Percentiles rank a stretch among this genome's conserved stretches.
Evolutionary conservation across 164 flowering plant genomes (phyloP).

Genomic region (Tetracentron sinense): DNA sequence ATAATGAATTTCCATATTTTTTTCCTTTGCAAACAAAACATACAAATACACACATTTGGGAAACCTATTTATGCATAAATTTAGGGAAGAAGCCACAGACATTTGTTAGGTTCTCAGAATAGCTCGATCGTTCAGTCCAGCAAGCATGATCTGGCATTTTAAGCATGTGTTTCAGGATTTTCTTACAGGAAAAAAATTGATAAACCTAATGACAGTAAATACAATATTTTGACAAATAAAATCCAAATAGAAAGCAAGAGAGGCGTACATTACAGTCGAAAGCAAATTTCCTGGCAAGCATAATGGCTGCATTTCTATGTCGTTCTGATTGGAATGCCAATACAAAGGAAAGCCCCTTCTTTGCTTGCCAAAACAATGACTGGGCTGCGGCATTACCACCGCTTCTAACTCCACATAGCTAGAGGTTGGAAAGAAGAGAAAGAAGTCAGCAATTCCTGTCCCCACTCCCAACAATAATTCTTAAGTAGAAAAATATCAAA

Average conservation of each 20-base stretch:
- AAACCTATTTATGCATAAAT: constrained; percentile 33
- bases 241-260: not conserved
- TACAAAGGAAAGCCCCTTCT: constrained; percentile 68
- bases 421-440: not conserved
- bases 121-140: constrained; percentile 75
- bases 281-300: constrained; percentile 88
- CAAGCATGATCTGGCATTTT: constrained; percentile 61
- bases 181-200: not conserved
- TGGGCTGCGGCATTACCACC: constrained; percentile 92
- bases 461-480: not conserved
- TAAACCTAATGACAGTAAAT: not conserved
- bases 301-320: constrained; percentile 88
- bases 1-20: too few species aligned
- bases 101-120: constrained; percentile 27
- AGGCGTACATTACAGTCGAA: constrained; percentile 81
- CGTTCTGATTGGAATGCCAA: constrained; percentile 87
- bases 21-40: constrained; percentile 14
- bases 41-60: constrained; percentile 21
- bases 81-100: constrained; percentile 5
- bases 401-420: constrained; percentile 96
- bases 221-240: not conserved
- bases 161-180: not conserved
- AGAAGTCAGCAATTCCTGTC: not conserved
- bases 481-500: too few species aligned
- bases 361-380: constrained; percentile 88